Evolutionary conservation across 176 grass and related monocot species (phyloP).

Genomic region (Secale cereale): DNA sequence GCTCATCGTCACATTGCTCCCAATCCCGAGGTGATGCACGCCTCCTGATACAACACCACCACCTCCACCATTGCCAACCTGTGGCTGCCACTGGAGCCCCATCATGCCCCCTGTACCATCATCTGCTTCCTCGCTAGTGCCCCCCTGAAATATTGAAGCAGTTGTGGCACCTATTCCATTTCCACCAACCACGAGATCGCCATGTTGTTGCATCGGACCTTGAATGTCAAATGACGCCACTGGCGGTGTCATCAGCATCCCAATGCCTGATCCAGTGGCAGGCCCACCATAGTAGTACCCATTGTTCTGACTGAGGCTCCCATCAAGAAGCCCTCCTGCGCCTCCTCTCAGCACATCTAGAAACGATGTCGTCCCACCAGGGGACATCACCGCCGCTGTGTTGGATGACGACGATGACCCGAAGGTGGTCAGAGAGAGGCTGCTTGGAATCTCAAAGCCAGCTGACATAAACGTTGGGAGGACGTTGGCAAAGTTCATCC

Average conservation of each 20-base stretch:
- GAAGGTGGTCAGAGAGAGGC: conserved; percentile 12
- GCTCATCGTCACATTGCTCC: not conserved
- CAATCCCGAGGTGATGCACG: not conserved
- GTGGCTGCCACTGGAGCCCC: not conserved
- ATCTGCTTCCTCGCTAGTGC: not conserved
- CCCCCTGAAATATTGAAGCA: not conserved
- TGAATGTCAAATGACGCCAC: not conserved
- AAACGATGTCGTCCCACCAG: not conserved
- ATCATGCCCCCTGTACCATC: not conserved
- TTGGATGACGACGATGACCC: not conserved
- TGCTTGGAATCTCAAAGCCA: not conserved
- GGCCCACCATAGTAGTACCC: not conserved
- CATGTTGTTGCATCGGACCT: not conserved
- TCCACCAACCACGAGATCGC: not conserved
- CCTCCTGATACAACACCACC: not conserved
- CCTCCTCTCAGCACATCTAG: conserved; percentile 30
- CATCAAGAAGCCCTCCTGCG: conserved; percentile 3
- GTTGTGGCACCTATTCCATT: not conserved
- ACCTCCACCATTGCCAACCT: not conserved
- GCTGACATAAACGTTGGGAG: not conserved
- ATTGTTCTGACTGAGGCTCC: not conserved
- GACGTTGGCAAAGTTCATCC: conserved; percentile 13
- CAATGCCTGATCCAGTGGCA: not conserved
- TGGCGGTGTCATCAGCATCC: not conserved
- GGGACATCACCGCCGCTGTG: not conserved